Base-by-base conservation (phyloP, 139 green algal genomes). In the Chlorella ohadii region DNA sequence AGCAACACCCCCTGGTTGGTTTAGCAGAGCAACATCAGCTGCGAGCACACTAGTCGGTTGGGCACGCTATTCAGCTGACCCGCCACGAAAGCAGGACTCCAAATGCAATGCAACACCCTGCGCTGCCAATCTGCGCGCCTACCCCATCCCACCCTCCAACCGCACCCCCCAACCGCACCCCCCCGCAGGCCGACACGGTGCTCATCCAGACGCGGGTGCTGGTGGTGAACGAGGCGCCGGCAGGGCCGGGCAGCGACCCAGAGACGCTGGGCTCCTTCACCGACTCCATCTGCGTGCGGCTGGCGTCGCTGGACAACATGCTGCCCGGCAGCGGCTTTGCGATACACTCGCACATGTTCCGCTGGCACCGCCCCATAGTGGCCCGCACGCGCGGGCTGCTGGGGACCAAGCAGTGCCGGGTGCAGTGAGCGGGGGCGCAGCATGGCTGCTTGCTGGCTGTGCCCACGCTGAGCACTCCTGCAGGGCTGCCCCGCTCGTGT, bases 291-390 rank as follows among this genome's bases (percentile, higher is more conserved):
- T 75, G 63, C 61, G n/a, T 83, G 63, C 41, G 41, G 15, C 28
- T 83, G 16, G 44, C 41, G 27, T 83, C 63, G 4, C 39, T 73
- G 31, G 78, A 83, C 78, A 74, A 75, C 63, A 73, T 83, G 63
- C n/a, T 83, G n/a, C 78, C 78, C 4, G 78, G 78, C 61, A 74
- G n/a, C 63, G 78, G 78, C 78, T 83, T 83, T 66, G 36, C 65
- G 41, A 22, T 83, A 31, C 78, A 75, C 78, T 59, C 44, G 39
- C 78, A 83, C 63, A 65, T 73, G 55, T 64, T 55, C 57, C 61
- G 78, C 19, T 83, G 78, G 78, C 34, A 66, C 28, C 74, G 64
- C n/a, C 78, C 78, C 11, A 36, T 82, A 1, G 76, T 28, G 36
- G 57, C 57, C 38, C 28, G 36, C 57, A 72, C 57, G 59, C 76